phyloP scores from a whole-genome alignment of 164 flowering plant species.

The Houttuynia cordata region DNA sequence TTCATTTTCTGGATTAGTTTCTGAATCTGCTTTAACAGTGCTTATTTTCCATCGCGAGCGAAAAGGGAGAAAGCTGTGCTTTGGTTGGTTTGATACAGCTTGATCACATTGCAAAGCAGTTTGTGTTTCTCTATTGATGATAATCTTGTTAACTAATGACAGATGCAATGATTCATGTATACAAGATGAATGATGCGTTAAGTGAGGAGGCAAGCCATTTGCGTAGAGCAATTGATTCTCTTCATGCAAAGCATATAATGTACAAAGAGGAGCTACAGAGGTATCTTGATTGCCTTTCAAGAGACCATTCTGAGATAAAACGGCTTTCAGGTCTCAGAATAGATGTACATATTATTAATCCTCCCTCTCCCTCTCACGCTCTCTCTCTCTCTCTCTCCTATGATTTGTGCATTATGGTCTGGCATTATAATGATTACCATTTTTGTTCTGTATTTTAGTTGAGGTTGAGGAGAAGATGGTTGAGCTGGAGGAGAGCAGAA shows the following conservation, averaged over 20 bases:
- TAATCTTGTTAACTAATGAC: slow-evolving; percentile 9
- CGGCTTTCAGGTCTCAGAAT: slow-evolving; percentile 52
- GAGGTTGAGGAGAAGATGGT: slow-evolving; percentile 86
- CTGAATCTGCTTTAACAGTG: no score
- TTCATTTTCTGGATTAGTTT: not conserved
- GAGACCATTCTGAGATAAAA: slow-evolving; percentile 65
- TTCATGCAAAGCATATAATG: slow-evolving; percentile 66
- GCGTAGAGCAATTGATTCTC: slow-evolving; percentile 40
- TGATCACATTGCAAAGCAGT: not conserved
- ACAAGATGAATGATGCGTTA: slow-evolving; percentile 59
- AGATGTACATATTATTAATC: not conserved
- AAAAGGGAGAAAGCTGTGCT: not conserved
- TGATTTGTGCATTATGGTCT: not conserved
- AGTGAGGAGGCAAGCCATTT: slow-evolving; percentile 51
- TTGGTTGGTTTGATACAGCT: not conserved
- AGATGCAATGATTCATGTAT: slow-evolving; percentile 50
- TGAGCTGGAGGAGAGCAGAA: slow-evolving; percentile 88
- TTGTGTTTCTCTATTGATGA: not conserved
- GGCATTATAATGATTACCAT: not conserved
- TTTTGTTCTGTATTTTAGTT: slow-evolving; percentile 29
- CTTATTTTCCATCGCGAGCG: not conserved
- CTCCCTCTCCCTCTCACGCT: not conserved
- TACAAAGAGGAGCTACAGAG: slow-evolving; percentile 48
- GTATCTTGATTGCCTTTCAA: slow-evolving; percentile 29
- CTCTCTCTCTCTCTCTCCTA: not conserved